Conservation (phyloP, 2,329 filamentous ascomycete species). For the Sporothrix luriei region DNA sequence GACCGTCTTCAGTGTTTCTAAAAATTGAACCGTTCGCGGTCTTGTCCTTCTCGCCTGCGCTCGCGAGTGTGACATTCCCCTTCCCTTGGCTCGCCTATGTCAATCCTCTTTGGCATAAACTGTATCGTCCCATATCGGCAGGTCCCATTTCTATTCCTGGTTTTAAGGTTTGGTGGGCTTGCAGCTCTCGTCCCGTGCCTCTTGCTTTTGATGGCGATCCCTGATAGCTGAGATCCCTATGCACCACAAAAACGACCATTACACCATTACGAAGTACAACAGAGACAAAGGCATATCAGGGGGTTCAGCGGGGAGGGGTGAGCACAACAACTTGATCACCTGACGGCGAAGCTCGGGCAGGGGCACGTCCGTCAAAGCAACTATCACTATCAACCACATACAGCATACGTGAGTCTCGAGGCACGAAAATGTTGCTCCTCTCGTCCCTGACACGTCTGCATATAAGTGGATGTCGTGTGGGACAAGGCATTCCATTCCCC, state of each 20-base stretch:
- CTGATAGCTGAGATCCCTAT: conserved; percentile 1
- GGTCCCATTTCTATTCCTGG: conserved; percentile 24
- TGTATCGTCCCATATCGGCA: background rate
- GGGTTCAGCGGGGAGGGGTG: conserved; percentile 16
- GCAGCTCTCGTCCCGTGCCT: conserved; percentile 18
- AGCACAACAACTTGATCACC: background rate
- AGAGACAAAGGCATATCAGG: conserved; percentile 6
- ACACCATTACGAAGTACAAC: no score
- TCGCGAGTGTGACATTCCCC: background rate
- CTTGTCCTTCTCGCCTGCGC: background rate
- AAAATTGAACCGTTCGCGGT: conserved; percentile 19
- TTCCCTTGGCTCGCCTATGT: background rate
- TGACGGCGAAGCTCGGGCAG: no score
- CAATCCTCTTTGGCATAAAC: background rate
- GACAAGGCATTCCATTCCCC: background rate
- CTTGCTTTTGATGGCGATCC: conserved; percentile 17
- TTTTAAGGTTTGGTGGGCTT: conserved; percentile 28
- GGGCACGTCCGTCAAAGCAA: background rate
- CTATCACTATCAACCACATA: background rate
- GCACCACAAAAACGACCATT: background rate
- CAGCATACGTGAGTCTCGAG: background rate
- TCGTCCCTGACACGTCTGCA: no score
- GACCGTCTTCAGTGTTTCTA: conserved; percentile 27
- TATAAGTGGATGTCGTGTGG: background rate
- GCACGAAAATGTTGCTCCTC: no score